A percentile compares a stretch with the other conserved stretches of the same genome.
Conservation (phyloP, 2,329 filamentous ascomycete genomes). For the Botrytis galanthina region DNA sequence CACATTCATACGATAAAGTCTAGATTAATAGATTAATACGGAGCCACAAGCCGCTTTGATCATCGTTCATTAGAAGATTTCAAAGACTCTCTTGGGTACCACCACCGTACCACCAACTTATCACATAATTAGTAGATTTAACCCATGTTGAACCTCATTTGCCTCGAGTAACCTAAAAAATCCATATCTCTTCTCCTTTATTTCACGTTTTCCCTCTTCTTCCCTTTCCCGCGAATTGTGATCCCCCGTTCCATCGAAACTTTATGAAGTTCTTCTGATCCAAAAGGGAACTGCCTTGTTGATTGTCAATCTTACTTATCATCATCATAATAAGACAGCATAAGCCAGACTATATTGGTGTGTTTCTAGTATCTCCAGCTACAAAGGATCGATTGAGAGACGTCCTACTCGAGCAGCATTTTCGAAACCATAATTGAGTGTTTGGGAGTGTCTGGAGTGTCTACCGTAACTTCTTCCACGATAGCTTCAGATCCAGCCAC, state of each 20-base stretch:
- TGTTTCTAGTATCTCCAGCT: not conserved
- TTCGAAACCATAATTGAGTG: conserved; percentile 5
- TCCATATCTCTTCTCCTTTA: not conserved
- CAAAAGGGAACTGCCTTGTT: not conserved
- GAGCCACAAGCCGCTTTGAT: not conserved
- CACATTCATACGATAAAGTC: too few species aligned
- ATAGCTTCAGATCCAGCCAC: conserved; percentile 8
- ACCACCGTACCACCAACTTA: not conserved
- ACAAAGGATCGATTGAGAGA: not conserved
- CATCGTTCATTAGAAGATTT: not conserved
- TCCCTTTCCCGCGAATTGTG: not conserved
- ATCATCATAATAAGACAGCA: not conserved
- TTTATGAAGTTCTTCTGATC: not conserved
- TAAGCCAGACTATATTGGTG: not conserved
- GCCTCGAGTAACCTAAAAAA: not conserved
- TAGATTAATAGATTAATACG: not conserved
- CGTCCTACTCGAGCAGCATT: not conserved
- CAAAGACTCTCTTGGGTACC: not conserved
- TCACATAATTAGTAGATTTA: not conserved
- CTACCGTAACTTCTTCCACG: not conserved
- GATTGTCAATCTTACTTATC: not conserved
- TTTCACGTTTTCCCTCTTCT: not conserved
- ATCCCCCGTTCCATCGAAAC: conserved; percentile 1
- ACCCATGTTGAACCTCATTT: conserved; percentile 21
- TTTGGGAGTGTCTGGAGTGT: not conserved